These are phyloP conservation scores for Dipodascus albidus DNA, from an alignment of 805 yeast species.

Conservation along the genomic window DNA sequence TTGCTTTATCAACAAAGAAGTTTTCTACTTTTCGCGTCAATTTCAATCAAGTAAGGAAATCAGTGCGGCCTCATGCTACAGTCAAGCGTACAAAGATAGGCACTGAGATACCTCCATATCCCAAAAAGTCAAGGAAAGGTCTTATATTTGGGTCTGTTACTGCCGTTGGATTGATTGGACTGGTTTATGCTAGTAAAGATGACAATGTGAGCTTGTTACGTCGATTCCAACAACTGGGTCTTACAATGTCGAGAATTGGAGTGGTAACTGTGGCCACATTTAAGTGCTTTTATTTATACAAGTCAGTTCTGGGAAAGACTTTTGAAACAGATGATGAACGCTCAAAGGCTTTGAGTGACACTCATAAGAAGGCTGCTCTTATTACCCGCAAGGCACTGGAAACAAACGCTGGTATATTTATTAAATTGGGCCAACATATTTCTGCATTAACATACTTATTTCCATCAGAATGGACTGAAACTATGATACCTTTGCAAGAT, in stretches of 20 bases:
- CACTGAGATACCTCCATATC: not conserved
- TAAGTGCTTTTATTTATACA: slow-evolving; percentile 63
- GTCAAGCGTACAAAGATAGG: not conserved
- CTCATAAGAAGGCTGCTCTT: slow-evolving; percentile 68
- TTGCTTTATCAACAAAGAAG: not conserved
- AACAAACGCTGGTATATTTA: slow-evolving; percentile 82
- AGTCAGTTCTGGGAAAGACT: slow-evolving; percentile 37
- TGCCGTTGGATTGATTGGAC: slow-evolving; percentile 6
- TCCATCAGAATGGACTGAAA: slow-evolving; percentile 89
- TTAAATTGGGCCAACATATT: slow-evolving; percentile 90
- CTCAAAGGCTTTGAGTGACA: slow-evolving; percentile 40
- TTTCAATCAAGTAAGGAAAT: not conserved
- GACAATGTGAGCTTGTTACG: slow-evolving; percentile 10
- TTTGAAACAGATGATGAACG: slow-evolving; percentile 38
- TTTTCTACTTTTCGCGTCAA: not conserved
- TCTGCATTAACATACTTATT: slow-evolving; percentile 84
- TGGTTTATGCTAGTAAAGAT: slow-evolving; percentile 15
- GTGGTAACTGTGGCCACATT: slow-evolving; percentile 41
- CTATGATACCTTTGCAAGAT: slow-evolving; percentile 90
- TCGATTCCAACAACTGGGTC: slow-evolving; percentile 13
- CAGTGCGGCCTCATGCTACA: not conserved
- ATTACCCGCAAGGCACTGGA: slow-evolving; percentile 73
- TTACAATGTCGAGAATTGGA: slow-evolving; percentile 19
- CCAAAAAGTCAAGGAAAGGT: not conserved
- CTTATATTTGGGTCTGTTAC: not conserved